Base-by-base conservation (phyloP, 805 yeast species). In the Barnettozyma populi region DNA sequence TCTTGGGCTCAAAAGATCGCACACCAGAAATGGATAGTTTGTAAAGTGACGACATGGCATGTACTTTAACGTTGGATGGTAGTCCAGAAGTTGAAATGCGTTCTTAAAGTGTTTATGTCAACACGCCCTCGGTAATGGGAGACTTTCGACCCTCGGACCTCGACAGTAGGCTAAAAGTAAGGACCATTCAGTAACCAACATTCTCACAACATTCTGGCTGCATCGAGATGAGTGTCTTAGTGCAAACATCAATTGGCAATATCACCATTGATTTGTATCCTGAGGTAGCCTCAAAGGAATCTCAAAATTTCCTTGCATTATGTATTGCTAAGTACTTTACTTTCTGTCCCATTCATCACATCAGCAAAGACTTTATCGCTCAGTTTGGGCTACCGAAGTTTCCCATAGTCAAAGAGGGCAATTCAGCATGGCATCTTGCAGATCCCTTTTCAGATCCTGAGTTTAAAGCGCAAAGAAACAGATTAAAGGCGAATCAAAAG, bases 1-100 rank as follows among this genome's bases (percentile, higher is more conserved):
- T 80, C 54, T 82, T 81, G n/a, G 90, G 84, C 53, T 87, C 92
- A 61, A 94, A 94, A 0, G 98, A 90, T 36, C 99, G 73, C 5
- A 94, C 79, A 24, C 99, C 99, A 48, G 83, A 84, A 20, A 94
- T 84, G 0, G 89, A 80, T 14, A 86, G 76, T 68, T 84, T 40
- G 20, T 47, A 47, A 4, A 47, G 41, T 9, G 50, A 47, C 10
- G 50, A 47, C 50, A 47, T 45, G 7, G 32, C 16, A 16, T 2
- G 16, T 11, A 13, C 13, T 3, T 29, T 9, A 29, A 11, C n/a
- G 16, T 16, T 29, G 6, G n/a, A 13, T 14, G 16, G 32, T 29
- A 29, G 32, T 4, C 11, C 32, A 29, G 32, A 29, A 6, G 32
- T 3, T 25, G 29, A 25, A 32, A n/a, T 32, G 36, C 16, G 34